A percentile compares a stretch with the other conserved stretches of the same genome.
Evolutionary conservation across 2,329 filamentous ascomycete species (phyloP).

Genomic region (Fusarium coffeatum): DNA sequence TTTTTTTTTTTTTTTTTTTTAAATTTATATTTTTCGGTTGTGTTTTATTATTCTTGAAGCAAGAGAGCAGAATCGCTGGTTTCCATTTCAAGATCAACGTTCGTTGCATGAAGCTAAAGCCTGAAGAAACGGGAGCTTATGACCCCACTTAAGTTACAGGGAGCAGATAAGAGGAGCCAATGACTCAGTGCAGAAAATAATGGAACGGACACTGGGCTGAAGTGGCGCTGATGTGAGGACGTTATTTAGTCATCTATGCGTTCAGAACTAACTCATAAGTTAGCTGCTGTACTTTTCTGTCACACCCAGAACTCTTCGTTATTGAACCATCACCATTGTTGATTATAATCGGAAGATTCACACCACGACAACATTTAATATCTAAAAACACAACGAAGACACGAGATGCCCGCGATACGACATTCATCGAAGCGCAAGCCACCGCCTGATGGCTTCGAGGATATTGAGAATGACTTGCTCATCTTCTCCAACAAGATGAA

Average conservation of each 20-base stretch:
- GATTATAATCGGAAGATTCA: neutral
- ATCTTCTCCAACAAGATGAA: slow-evolving; percentile 94
- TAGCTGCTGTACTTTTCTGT: neutral
- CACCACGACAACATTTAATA: neutral
- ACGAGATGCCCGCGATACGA: slow-evolving; percentile 79
- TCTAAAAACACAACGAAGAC: neutral
- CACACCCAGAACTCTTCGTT: neutral
- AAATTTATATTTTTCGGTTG: neutral
- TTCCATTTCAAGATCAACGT: neutral
- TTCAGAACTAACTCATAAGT: neutral
- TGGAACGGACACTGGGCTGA: neutral
- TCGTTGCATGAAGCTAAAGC: neutral
- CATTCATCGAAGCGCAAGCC: slow-evolving; percentile 82
- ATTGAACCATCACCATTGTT: neutral
- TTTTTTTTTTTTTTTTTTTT: too few species aligned
- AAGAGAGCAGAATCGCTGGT: neutral
- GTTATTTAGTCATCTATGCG: neutral
- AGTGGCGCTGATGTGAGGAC: neutral
- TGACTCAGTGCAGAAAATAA: neutral
- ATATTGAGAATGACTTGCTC: slow-evolving; percentile 87
- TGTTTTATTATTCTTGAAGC: neutral
- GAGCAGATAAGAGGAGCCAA: neutral
- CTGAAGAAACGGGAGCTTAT: neutral
- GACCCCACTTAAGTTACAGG: neutral
- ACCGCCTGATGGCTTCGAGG: slow-evolving; percentile 86